Conservation (phyloP, 805 yeast genomes). For the Candida oleophila region DNA sequence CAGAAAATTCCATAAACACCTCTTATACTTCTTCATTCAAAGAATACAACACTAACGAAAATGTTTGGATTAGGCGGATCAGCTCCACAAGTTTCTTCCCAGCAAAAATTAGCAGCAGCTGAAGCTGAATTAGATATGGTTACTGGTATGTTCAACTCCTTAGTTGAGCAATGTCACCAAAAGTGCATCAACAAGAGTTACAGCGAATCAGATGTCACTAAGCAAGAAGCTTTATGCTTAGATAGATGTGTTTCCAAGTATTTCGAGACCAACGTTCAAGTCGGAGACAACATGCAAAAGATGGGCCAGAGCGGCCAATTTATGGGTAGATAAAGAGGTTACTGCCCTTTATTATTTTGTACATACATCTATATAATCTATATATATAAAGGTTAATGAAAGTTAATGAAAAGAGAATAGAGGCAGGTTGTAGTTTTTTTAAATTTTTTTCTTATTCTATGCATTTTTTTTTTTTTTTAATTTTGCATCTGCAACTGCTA, state of each 20-base stretch:
- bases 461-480: no score
- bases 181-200: constrained; percentile 76
- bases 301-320: constrained; percentile 47
- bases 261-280: constrained; percentile 91
- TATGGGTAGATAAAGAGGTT: constrained; percentile 39
- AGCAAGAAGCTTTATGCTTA: constrained; percentile 80
- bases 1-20: no score
- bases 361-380: background rate
- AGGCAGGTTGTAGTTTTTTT: no score
- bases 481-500: no score
- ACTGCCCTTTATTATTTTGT: background rate
- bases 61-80: constrained; percentile 81
- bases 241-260: constrained; percentile 96
- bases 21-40: background rate
- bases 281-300: constrained; percentile 71
- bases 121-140: constrained; percentile 97
- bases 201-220: constrained; percentile 69
- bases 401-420: no score
- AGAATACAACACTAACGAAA: no score
- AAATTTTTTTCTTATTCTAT: no score
- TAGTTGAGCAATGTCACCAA: constrained; percentile 83
- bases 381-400: background rate
- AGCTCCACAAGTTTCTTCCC: constrained; percentile 70
- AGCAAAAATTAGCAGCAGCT: constrained; percentile 83
- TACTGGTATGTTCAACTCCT: constrained; percentile 93